Evolutionary conservation across 2,329 filamentous ascomycete species (phyloP), one percentile per base, ranked within the genome.

Genomic region (Pseudogymnoascus sp.): DNA sequence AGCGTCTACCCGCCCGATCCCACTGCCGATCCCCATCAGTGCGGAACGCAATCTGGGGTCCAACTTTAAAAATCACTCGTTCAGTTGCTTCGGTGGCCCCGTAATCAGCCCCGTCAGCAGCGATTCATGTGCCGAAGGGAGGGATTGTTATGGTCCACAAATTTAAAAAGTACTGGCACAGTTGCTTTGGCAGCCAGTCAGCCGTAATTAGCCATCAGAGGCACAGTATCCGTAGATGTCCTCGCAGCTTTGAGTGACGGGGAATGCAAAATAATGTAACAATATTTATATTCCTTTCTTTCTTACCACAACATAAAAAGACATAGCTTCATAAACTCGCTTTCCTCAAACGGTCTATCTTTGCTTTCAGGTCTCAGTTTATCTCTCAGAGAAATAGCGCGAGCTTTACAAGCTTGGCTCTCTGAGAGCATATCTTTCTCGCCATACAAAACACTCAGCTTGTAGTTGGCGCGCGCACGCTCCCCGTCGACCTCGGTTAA

Each of bases 251-350:
- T 38, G 4, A 62, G 28, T 31, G 28, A 31, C 3, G 8, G 28
- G 9, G 8, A 31, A 31, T 31, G 8, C 4, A 31, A 52, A 31
- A 55, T 18, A 35, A 23, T 12, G 37, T 33, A 14, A 55, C 8
- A 21, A 14, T 61, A 23, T 2, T 18, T 61, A 28, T 16, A 31
- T 31, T 31, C 8, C 6, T 7, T 11, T n/a, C 18, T 1, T 49
- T 6, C 14, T 60, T 12, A 62, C 61, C 61, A 62, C 33, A 62
- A 38, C 61, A 62, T 62, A 33, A 33, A 62, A n/a, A 31, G 61
- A 60, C 61, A 62, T 16, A 60, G 61, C 28, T 62, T 62, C 49
- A 60, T 37, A 6, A 60, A 62, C 49, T 62, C 61, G 28, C 14
- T 18, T 28, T 62, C 33, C 23, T 62, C 49, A 41, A 60, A 62